Percentiles rank a stretch among this genome's conserved stretches.
Conservation (phyloP, 176 grass and related monocot species). For the Avena eriantha region DNA sequence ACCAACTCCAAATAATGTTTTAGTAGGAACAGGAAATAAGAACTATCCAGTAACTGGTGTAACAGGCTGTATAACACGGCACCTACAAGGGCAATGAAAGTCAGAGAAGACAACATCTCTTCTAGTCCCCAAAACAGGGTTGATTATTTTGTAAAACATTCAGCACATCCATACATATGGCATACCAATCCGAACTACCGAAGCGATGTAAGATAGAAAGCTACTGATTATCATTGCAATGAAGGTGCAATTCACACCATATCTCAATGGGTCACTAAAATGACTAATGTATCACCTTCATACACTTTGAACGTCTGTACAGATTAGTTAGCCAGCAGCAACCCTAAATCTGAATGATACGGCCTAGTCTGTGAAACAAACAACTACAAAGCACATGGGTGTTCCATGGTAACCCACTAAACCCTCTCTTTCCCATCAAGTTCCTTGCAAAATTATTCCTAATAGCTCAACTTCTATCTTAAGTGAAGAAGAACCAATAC, state of each 20-base stretch:
- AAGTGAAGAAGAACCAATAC: neutral
- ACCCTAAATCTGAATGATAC: slow-evolving; percentile 9
- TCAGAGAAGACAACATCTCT: neutral
- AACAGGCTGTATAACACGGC: neutral
- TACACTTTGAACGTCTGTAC: neutral
- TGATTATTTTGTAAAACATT: neutral
- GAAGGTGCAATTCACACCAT: neutral
- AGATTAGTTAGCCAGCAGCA: neutral
- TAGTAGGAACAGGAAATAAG: neutral
- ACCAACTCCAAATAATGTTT: neutral
- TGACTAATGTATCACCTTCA: neutral
- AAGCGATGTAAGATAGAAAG: neutral
- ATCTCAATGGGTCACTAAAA: neutral
- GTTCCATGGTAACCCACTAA: neutral
- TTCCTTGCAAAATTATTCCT: neutral
- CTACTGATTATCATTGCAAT: neutral
- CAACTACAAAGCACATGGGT: neutral
- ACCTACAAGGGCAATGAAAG: neutral
- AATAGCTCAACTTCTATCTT: neutral
- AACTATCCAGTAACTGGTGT: neutral
- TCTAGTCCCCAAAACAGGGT: neutral
- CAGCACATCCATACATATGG: slow-evolving; percentile 5
- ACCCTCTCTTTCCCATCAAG: neutral
- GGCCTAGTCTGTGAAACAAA: neutral
- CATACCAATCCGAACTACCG: neutral